Percentiles rank a stretch among this genome's conserved stretches.
Conservation (phyloP, 148 eudicot species). For the Silene latifolia region DNA sequence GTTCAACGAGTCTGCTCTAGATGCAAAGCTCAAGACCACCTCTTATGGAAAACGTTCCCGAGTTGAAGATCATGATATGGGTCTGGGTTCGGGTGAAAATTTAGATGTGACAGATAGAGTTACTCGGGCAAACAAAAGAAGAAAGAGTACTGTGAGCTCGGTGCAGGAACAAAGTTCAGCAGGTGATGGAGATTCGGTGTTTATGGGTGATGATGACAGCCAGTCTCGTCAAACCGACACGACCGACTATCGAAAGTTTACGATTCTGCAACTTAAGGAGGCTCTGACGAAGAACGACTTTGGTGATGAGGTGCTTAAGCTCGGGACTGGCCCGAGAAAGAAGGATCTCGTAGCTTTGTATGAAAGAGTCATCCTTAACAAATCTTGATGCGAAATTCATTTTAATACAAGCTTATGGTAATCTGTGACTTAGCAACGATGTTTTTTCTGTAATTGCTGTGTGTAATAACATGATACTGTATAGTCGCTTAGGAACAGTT, state of each 20-base stretch:
- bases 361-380: constrained; percentile 64
- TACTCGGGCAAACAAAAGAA: constrained; percentile 50
- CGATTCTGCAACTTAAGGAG: constrained; percentile 64
- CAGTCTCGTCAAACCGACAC: constrained; percentile 50
- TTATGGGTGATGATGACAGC: constrained; percentile 53
- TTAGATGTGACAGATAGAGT: constrained; percentile 37
- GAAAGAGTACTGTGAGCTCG: constrained; percentile 61
- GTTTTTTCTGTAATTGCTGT: too few relatives aligned
- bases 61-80: constrained; percentile 63
- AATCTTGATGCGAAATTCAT: constrained; percentile 27
- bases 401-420: too few relatives aligned
- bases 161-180: constrained; percentile 33
- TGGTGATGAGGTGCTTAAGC: constrained; percentile 75
- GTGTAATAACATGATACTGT: neutral
- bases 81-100: constrained; percentile 51
- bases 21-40: constrained; percentile 63
- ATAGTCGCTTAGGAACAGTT: neutral
- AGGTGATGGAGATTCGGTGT: constrained; percentile 70
- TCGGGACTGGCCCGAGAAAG: constrained; percentile 69
- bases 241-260: constrained; percentile 69
- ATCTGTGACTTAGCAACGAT: too few relatives aligned
- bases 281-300: constrained; percentile 74
- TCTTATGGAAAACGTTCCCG: constrained; percentile 76
- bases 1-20: constrained; percentile 65
- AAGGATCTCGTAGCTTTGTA: constrained; percentile 77